phyloP scores from a whole-genome alignment of 352 stramenopile genomes.

The Pythium dissimile region DNA sequence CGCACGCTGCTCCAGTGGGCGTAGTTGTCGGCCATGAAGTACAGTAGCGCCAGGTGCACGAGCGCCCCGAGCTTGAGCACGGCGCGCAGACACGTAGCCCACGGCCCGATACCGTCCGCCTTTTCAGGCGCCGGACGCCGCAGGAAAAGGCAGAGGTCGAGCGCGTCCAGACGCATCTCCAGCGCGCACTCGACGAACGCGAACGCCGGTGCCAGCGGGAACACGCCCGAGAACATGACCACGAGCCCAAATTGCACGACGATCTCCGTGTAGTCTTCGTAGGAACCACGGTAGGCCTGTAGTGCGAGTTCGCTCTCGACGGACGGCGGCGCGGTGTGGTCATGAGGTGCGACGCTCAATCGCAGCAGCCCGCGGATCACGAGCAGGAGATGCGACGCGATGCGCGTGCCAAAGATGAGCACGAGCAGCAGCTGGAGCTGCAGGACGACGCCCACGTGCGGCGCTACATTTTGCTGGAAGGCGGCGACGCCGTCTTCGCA shows the following conservation, averaged over 20 bases:
- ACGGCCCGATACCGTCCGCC: slow-evolving; percentile 25
- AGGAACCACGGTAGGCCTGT: slow-evolving; percentile 18
- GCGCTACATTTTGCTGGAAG: neutral
- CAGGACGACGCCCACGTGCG: slow-evolving; percentile 8
- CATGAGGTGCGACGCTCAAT: neutral
- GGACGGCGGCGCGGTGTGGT: neutral
- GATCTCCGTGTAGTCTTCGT: slow-evolving; percentile 28
- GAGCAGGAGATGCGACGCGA: slow-evolving; percentile 9
- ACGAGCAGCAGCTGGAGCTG: slow-evolving; percentile 16
- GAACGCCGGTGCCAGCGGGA: slow-evolving; percentile 11
- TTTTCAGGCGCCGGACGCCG: slow-evolving; percentile 18
- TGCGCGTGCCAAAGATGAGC: slow-evolving; percentile 20
- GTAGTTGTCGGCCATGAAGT: slow-evolving; percentile 28
- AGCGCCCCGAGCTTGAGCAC: slow-evolving; percentile 13
- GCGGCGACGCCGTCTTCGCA: neutral
- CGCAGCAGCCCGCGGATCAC: slow-evolving; percentile 11
- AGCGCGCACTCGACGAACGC: slow-evolving; percentile 23
- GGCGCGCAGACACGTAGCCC: slow-evolving; percentile 13
- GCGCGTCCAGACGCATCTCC: slow-evolving; percentile 27
- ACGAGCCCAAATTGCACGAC: slow-evolving; percentile 21
- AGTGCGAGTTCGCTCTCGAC: slow-evolving; percentile 20
- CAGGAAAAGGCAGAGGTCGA: slow-evolving; percentile 24
- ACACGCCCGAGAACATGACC: slow-evolving; percentile 19
- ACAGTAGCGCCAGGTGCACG: slow-evolving; percentile 24
- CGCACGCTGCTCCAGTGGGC: slow-evolving; percentile 15